Conservation (phyloP, 2,329 filamentous ascomycete species). For the Epichloe uncinata region DNA sequence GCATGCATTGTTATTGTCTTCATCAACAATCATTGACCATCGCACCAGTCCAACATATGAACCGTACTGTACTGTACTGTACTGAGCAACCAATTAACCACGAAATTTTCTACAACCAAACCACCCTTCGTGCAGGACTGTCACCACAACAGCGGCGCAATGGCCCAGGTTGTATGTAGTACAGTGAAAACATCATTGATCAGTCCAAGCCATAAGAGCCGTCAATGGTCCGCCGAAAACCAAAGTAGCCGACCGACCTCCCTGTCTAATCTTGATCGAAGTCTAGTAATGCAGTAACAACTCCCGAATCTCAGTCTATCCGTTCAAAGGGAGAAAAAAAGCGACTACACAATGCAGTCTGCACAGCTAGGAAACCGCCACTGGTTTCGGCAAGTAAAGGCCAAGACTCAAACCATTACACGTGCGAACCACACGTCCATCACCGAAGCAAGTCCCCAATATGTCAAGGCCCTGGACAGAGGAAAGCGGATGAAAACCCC, state of each 20-base stretch:
- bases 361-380: constrained; percentile 15
- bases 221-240: constrained; percentile 17
- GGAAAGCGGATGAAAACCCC: constrained; percentile 1
- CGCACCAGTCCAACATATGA: constrained; percentile 3
- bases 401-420: constrained; percentile 2
- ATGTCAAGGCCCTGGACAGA: not conserved
- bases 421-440: not conserved
- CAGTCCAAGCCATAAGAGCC: constrained; percentile 22
- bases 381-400: not conserved
- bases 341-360: constrained; percentile 15
- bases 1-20: not conserved
- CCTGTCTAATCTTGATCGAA: constrained; percentile 26
- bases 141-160: constrained; percentile 6
- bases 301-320: constrained; percentile 24
- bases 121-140: constrained; percentile 7
- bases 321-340: constrained; percentile 1
- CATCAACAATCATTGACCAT: not conserved
- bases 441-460: constrained; percentile 2
- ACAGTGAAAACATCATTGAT: constrained; percentile 21
- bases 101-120: constrained; percentile 3
- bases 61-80: not conserved
- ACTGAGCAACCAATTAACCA: constrained; percentile 1
- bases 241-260: constrained; percentile 15
- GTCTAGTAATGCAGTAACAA: constrained; percentile 26
- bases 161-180: constrained; percentile 6